A percentile compares a stretch with the other conserved stretches of the same genome.
Evolutionary conservation across 495 filamentous ascomycete genomes (phyloP).

Genomic region (Penicillium cataractarum): DNA sequence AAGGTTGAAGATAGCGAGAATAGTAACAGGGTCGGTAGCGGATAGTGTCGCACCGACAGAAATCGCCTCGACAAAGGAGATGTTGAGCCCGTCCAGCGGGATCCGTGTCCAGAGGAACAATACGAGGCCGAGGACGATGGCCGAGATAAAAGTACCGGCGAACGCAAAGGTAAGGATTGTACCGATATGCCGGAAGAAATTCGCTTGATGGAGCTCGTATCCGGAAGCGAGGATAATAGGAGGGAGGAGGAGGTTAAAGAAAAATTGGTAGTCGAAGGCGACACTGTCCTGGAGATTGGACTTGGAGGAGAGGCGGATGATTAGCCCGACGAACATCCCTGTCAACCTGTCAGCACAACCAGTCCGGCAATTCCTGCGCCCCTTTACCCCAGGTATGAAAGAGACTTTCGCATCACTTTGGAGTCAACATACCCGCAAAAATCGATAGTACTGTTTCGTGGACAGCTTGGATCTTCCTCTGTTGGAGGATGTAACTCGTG

Average conservation of each 20-base stretch:
- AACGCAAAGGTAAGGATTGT: conserved; percentile 99
- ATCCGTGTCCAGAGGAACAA: conserved; percentile 88
- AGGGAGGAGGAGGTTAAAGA: conserved; percentile 97
- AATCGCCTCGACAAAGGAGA: conserved; percentile 91
- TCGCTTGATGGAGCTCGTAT: conserved; percentile 96
- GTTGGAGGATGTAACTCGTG: conserved; percentile 93
- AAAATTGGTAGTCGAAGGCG: conserved; percentile 97
- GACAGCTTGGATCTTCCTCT: conserved; percentile 92
- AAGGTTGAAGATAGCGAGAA: conserved; percentile 97
- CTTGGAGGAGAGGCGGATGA: conserved; percentile 77
- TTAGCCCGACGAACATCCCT: conserved; percentile 96
- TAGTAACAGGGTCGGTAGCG: conserved; percentile 95
- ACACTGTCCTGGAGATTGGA: conserved; percentile 84
- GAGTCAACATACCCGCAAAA: conserved; percentile 79
- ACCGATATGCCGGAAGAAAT: conserved; percentile 98
- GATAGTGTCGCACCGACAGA: conserved; percentile 95
- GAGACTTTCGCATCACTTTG: neutral
- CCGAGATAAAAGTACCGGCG: conserved; percentile 95
- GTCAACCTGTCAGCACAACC: conserved; percentile 10
- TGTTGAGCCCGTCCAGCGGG: conserved; percentile 79
- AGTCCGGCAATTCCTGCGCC: neutral
- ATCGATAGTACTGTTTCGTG: conserved; percentile 98
- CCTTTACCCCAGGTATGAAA: neutral
- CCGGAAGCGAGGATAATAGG: conserved; percentile 97
- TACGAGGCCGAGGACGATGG: conserved; percentile 84